Percentiles rank a stretch among this genome's conserved stretches.
Conservation (phyloP, 2,329 filamentous ascomycete genomes). For the Huntiella savannae region DNA sequence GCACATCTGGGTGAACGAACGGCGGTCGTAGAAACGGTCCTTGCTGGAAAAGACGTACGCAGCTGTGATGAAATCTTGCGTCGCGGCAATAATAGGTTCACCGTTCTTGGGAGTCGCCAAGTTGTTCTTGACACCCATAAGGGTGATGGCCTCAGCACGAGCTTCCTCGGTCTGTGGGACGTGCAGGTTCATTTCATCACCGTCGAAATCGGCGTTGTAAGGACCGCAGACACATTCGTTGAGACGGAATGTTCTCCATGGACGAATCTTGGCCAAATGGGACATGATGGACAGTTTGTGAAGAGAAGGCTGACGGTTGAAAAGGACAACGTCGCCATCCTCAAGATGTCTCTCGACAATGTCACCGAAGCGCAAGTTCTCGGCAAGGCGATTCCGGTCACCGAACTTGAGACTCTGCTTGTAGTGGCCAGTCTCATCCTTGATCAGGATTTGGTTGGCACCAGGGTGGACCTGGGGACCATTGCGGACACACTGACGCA, state of each 20-base stretch:
- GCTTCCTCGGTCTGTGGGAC: slow-evolving; percentile 96
- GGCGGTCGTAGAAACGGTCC: slow-evolving; percentile 78
- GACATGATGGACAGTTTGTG: slow-evolving; percentile 98
- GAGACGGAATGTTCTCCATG: slow-evolving; percentile 86
- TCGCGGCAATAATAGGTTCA: slow-evolving; percentile 95
- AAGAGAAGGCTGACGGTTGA: slow-evolving; percentile 92
- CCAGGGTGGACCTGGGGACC: slow-evolving; percentile 70
- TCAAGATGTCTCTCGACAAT: slow-evolving; percentile 87
- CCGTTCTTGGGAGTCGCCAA: slow-evolving; percentile 91
- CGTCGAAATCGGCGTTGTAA: slow-evolving; percentile 98
- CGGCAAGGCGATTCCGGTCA: slow-evolving; percentile 50
- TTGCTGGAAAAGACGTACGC: slow-evolving; percentile 83
- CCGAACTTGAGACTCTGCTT: slow-evolving; percentile 61
- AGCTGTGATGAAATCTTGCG: slow-evolving; percentile 96
- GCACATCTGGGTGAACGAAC: slow-evolving; percentile 74
- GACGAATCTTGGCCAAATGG: slow-evolving; percentile 80
- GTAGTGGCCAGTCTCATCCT: slow-evolving; percentile 42
- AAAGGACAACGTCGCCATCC: slow-evolving; percentile 87
- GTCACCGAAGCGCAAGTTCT: slow-evolving; percentile 62
- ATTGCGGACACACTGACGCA: slow-evolving; percentile 54
- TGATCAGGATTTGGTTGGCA: slow-evolving; percentile 63
- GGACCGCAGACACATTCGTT: slow-evolving; percentile 97
- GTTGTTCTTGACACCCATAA: slow-evolving; percentile 98
- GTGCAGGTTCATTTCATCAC: slow-evolving; percentile 97
- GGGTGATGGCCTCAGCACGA: slow-evolving; percentile 76